These are phyloP conservation scores for Cryphonectria nitschkei DNA, from an alignment of 2,329 filamentous ascomycete species.

Conservation along the genomic window DNA sequence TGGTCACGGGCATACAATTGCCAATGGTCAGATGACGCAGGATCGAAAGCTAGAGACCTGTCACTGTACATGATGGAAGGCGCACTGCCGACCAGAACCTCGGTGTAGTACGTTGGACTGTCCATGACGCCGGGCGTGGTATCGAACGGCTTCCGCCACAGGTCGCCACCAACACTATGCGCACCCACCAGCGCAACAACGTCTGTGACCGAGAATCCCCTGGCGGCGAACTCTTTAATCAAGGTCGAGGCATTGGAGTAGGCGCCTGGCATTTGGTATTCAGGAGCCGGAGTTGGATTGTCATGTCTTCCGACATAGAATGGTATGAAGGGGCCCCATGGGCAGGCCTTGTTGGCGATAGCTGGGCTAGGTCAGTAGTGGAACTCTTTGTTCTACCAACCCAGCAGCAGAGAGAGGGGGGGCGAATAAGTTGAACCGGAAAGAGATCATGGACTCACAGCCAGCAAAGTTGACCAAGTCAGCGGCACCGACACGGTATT, in stretches of 20 bases:
- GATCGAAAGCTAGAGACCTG: constrained; percentile 33
- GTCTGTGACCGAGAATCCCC: constrained; percentile 34
- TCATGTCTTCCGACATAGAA: constrained; percentile 36
- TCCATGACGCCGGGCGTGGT: constrained; percentile 33
- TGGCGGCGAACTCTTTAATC: constrained; percentile 32
- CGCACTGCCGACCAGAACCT: constrained; percentile 33
- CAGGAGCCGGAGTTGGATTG: constrained; percentile 31
- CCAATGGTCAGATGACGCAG: constrained; percentile 34
- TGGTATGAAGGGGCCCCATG: constrained; percentile 32
- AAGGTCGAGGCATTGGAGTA: constrained; percentile 29
- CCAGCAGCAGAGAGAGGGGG: background rate
- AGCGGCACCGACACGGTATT: constrained; percentile 18
- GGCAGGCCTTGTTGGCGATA: constrained; percentile 34
- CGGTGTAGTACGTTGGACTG: constrained; percentile 34
- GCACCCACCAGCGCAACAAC: constrained; percentile 36
- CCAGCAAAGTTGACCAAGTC: constrained; percentile 28
- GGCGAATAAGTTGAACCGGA: too few relatives aligned
- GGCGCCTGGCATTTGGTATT: constrained; percentile 31
- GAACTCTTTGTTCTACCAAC: background rate
- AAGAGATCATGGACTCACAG: constrained; percentile 11
- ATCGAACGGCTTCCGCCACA: constrained; percentile 33
- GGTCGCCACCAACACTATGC: constrained; percentile 35
- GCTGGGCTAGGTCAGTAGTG: constrained; percentile 28
- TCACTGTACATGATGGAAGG: constrained; percentile 35
- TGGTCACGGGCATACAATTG: constrained; percentile 32